Percentiles rank a stretch among this genome's conserved stretches.
Evolutionary conservation across 106 monocot species (phyloP).

Genomic region (Narthecium ossifragum): DNA sequence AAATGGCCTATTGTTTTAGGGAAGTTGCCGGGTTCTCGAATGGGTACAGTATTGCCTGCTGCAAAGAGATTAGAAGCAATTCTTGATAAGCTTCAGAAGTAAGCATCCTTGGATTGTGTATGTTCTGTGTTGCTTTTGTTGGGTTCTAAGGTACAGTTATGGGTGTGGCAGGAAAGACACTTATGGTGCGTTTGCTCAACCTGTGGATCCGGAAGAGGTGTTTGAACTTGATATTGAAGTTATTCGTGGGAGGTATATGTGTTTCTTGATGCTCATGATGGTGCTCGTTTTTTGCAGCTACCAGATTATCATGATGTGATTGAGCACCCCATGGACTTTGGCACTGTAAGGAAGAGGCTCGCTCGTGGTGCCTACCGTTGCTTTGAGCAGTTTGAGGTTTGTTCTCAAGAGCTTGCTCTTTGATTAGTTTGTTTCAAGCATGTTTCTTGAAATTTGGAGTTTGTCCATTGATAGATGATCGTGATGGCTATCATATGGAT

Average conservation of each 20-base stretch:
- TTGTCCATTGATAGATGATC: not conserved
- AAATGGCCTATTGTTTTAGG: too few species aligned
- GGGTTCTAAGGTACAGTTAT: constrained; percentile 10
- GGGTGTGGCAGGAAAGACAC: constrained; percentile 64
- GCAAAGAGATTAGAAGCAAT: constrained; percentile 35
- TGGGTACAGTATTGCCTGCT: constrained; percentile 57
- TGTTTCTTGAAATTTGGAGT: not conserved
- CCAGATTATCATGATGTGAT: constrained; percentile 89
- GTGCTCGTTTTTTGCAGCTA: constrained; percentile 38
- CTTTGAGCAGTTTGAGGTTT: constrained; percentile 93
- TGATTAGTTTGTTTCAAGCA: too few species aligned
- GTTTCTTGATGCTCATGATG: constrained; percentile 4
- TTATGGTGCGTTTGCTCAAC: constrained; percentile 80
- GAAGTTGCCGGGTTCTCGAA: not conserved
- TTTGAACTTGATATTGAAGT: not conserved
- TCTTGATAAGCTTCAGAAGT: constrained; percentile 93
- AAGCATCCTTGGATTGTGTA: not conserved
- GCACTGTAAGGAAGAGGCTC: constrained; percentile 76
- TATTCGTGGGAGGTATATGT: not conserved
- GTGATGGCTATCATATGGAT: too few species aligned
- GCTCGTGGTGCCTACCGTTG: constrained; percentile 37
- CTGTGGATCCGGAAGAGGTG: constrained; percentile 88
- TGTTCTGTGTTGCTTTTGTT: constrained; percentile 2
- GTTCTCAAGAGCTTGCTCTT: too few species aligned
- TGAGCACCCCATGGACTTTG: constrained; percentile 94